Evolutionary conservation across 352 stramenopile species (phyloP).

Genomic region (Pythium chondricola): DNA sequence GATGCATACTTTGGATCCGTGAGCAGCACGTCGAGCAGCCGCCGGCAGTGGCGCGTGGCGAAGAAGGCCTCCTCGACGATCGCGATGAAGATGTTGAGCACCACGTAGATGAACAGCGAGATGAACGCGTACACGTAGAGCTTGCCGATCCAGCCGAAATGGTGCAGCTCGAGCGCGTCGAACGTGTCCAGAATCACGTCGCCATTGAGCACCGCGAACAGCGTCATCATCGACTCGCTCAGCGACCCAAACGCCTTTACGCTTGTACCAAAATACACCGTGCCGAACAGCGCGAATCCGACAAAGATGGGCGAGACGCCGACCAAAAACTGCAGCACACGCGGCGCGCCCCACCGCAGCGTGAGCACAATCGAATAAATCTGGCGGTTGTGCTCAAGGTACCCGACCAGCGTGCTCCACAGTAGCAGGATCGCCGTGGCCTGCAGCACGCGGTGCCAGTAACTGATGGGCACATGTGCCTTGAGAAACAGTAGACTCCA

Average conservation of each 20-base stretch:
- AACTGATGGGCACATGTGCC: constrained; percentile 66
- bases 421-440: constrained; percentile 65
- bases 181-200: constrained; percentile 90
- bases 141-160: constrained; percentile 60
- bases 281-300: constrained; percentile 85
- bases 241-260: constrained; percentile 72
- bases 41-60: constrained; percentile 57
- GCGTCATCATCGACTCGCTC: constrained; percentile 60
- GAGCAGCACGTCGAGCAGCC: constrained; percentile 58
- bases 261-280: constrained; percentile 83
- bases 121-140: constrained; percentile 89
- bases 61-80: constrained; percentile 91
- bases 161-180: constrained; percentile 66
- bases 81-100: constrained; percentile 90
- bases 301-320: constrained; percentile 87
- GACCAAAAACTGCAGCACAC: constrained; percentile 82
- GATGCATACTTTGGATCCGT: constrained; percentile 29
- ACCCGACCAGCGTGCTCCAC: constrained; percentile 80
- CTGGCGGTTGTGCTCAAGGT: constrained; percentile 81
- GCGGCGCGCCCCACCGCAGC: constrained; percentile 68
- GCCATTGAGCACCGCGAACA: constrained; percentile 89
- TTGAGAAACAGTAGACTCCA: constrained; percentile 74
- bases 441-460: constrained; percentile 69
- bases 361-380: constrained; percentile 91
- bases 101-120: constrained; percentile 90